Conservation (phyloP, 2,329 filamentous ascomycete genomes). For the Tolypocladium inflatum region DNA sequence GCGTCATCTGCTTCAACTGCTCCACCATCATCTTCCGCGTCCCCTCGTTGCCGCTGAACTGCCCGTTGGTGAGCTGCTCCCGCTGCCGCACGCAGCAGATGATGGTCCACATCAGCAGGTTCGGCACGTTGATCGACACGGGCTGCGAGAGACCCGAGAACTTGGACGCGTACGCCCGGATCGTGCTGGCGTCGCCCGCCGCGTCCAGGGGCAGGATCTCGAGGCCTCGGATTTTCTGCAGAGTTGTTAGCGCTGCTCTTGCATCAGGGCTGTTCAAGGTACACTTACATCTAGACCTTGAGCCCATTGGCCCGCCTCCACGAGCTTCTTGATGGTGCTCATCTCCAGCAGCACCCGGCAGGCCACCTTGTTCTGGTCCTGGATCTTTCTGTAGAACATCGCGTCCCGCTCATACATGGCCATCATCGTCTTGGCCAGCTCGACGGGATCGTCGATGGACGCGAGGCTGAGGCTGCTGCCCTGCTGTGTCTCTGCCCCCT, state of each 20-base stretch:
- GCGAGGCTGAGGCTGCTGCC: constrained; percentile 52
- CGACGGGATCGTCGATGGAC: constrained; percentile 50
- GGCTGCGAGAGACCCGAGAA: constrained; percentile 72
- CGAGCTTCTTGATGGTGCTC: constrained; percentile 49
- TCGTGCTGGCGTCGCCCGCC: constrained; percentile 62
- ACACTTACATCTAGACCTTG: constrained; percentile 48
- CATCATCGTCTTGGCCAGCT: constrained; percentile 53
- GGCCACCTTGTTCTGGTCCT: constrained; percentile 45
- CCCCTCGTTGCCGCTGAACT: constrained; percentile 65
- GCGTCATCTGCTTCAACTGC: constrained; percentile 67
- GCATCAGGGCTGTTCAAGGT: not conserved
- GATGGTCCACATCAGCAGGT: constrained; percentile 90
- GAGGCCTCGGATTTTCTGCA: constrained; percentile 61
- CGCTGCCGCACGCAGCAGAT: constrained; percentile 74
- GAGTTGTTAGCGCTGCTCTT: constrained; percentile 5
- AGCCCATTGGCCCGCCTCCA: constrained; percentile 46
- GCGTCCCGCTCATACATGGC: constrained; percentile 51
- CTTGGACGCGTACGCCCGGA: constrained; percentile 70
- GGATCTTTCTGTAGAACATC: constrained; percentile 51
- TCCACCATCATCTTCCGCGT: constrained; percentile 56
- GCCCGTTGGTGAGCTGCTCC: constrained; percentile 56
- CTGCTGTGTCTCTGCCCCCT: constrained; percentile 24
- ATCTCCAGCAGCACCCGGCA: constrained; percentile 49
- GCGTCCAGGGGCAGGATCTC: constrained; percentile 74
- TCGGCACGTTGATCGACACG: constrained; percentile 81